Evolutionary conservation across 257 asterid species (phyloP).

Genomic region (Lantana camara): DNA sequence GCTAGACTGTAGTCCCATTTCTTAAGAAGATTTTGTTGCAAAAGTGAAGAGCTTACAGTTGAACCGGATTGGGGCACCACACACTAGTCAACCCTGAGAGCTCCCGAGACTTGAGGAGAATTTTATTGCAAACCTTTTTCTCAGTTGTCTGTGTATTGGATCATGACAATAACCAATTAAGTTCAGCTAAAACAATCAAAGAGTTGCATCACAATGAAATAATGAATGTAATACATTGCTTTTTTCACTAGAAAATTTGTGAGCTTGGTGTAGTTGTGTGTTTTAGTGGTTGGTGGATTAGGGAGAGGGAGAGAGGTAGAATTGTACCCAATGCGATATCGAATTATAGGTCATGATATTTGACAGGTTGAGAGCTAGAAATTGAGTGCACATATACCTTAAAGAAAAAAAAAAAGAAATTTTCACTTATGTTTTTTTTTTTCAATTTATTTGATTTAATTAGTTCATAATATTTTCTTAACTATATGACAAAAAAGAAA

Average conservation of each 20-base stretch:
- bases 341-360: background rate
- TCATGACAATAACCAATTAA: slow-evolving; percentile 24
- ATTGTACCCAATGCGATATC: background rate
- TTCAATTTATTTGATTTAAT: slow-evolving; percentile 18
- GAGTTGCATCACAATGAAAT: slow-evolving; percentile 27
- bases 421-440: too few species aligned
- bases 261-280: too few species aligned
- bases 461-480: slow-evolving; percentile 11
- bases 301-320: slow-evolving; percentile 1
- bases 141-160: slow-evolving; percentile 58
- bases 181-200: slow-evolving; percentile 21
- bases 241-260: too few species aligned
- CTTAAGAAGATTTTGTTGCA: slow-evolving; percentile 46
- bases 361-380: background rate
- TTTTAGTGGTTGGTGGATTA: too few species aligned
- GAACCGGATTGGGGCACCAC: slow-evolving; percentile 57
- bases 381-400: slow-evolving; percentile 5
- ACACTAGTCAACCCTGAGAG: slow-evolving; percentile 43
- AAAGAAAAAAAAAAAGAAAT: slow-evolving; percentile 20
- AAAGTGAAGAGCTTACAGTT: slow-evolving; percentile 51
- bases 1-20: slow-evolving; percentile 44
- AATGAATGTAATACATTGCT: background rate
- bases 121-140: slow-evolving; percentile 67
- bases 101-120: slow-evolving; percentile 58
- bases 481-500: too few species aligned